A percentile compares a stretch with the other conserved stretches of the same genome.
Evolutionary conservation across 2,329 filamentous ascomycete species (phyloP).

Genomic region (Alternaria triticimaculans): DNA sequence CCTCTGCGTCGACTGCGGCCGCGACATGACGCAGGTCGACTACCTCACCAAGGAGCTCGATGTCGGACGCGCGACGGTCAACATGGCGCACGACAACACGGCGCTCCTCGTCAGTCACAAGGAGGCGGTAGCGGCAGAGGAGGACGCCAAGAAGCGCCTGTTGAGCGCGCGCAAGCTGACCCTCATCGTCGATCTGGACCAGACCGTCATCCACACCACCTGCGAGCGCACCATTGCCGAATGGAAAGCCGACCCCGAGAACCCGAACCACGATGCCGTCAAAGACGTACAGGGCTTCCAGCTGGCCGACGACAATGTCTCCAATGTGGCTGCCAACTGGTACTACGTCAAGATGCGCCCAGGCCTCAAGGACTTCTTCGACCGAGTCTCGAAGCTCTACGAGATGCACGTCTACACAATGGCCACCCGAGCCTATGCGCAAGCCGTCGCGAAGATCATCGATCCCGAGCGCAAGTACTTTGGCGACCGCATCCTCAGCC

Average conservation of each 20-base stretch:
- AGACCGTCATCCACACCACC: constrained; percentile 97
- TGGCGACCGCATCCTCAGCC: constrained; percentile 91
- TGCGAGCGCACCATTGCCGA: constrained; percentile 96
- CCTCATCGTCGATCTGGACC: constrained; percentile 94
- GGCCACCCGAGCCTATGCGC: constrained; percentile 95
- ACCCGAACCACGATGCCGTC: constrained; percentile 89
- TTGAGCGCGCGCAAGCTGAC: constrained; percentile 83
- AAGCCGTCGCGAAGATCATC: constrained; percentile 89
- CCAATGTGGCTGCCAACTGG: constrained; percentile 59
- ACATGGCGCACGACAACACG: constrained; percentile 92
- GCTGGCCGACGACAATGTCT: constrained; percentile 73
- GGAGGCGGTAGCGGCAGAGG: constrained; percentile 82
- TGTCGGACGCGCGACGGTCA: constrained; percentile 86
- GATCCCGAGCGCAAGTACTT: constrained; percentile 90
- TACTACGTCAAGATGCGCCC: constrained; percentile 99
- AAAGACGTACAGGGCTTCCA: constrained; percentile 90
- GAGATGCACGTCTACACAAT: constrained; percentile 99
- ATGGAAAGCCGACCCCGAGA: constrained; percentile 87
- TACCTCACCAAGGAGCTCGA: constrained; percentile 83
- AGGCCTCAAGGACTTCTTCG: constrained; percentile 80
- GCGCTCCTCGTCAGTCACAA: constrained; percentile 82
- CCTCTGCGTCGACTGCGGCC: constrained; percentile 89
- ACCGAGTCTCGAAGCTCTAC: constrained; percentile 78
- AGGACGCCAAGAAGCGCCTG: constrained; percentile 83
- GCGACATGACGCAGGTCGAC: constrained; percentile 90